Percentiles rank a stretch among this genome's conserved stretches.
Evolutionary conservation across 1,284 basidiomycete genomes (phyloP).

Genomic region (Fomitopsis pinicola): DNA sequence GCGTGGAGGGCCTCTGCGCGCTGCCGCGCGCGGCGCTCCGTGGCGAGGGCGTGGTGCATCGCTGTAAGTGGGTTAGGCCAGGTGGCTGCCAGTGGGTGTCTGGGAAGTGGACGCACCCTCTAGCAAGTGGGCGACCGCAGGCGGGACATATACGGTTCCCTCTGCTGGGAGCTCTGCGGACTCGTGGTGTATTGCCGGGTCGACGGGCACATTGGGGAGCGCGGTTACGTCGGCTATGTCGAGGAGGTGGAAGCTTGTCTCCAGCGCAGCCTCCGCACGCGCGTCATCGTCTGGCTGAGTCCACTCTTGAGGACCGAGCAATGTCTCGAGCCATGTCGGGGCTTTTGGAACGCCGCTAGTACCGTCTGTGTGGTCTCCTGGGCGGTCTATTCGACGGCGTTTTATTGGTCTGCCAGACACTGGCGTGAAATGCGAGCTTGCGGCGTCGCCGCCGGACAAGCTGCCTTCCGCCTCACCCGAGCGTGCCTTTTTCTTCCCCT

Average conservation of each 20-base stretch:
- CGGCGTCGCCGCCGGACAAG: background rate
- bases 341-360: too few species aligned
- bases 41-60: conserved; percentile 31
- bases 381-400: conserved; percentile 7
- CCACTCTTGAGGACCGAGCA: background rate
- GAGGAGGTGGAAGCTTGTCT: conserved; percentile 28
- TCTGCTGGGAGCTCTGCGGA: background rate
- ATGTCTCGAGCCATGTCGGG: background rate
- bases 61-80: conserved; percentile 13
- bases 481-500: conserved; percentile 14
- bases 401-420: conserved; percentile 7
- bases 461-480: background rate
- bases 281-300: conserved; percentile 10
- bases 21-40: conserved; percentile 28
- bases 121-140: conserved; percentile 30
- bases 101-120: conserved; percentile 22
- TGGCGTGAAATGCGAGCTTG: background rate
- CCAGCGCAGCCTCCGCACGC: background rate
- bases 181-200: conserved; percentile 5
- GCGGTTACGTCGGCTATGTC: conserved; percentile 30
- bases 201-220: conserved; percentile 26
- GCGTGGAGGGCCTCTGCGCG: conserved; percentile 25
- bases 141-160: conserved; percentile 31
- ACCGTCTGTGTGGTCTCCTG: background rate
- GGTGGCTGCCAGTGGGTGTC: background rate